Evolutionary conservation across 2,329 filamentous ascomycete species (phyloP).

Genomic region (Trichoderma sp.): DNA sequence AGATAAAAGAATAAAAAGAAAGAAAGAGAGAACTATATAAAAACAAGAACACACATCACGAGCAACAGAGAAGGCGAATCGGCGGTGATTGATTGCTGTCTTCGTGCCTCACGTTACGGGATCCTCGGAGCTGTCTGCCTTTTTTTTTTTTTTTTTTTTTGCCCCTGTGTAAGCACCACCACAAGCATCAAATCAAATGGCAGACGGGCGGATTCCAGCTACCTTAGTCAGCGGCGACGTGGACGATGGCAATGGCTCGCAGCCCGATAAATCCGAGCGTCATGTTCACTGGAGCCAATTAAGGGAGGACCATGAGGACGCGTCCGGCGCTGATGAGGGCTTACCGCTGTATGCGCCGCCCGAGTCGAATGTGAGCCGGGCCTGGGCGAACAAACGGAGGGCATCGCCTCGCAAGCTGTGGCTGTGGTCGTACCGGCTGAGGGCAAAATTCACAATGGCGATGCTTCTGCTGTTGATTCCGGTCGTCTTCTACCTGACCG

Average conservation of each 20-base stretch:
- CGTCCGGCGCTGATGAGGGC: not conserved
- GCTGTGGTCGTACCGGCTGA: not conserved
- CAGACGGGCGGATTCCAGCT: not conserved
- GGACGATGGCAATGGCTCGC: not conserved
- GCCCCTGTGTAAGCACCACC: not conserved
- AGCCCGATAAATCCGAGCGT: not conserved
- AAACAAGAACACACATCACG: not conserved
- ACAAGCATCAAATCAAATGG: not conserved
- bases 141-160: not conserved
- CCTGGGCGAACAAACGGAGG: constrained; percentile 7
- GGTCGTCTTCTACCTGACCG: constrained; percentile 35
- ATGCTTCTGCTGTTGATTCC: constrained; percentile 33
- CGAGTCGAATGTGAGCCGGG: not conserved
- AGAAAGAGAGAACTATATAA: not conserved
- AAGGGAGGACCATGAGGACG: not conserved
- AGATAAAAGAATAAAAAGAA: not conserved
- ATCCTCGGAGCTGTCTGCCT: not conserved
- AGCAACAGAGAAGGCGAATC: not conserved
- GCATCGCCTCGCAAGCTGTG: constrained; percentile 13
- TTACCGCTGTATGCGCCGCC: constrained; percentile 17
- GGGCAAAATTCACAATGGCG: constrained; percentile 32
- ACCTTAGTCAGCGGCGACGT: not conserved
- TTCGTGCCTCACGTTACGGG: not conserved
- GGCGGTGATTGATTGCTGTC: not conserved
- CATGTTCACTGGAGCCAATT: constrained; percentile 16